These are phyloP conservation scores for Curvularia hawaiiensis DNA, from an alignment of 2,329 filamentous ascomycete species.

Conservation along the genomic window DNA sequence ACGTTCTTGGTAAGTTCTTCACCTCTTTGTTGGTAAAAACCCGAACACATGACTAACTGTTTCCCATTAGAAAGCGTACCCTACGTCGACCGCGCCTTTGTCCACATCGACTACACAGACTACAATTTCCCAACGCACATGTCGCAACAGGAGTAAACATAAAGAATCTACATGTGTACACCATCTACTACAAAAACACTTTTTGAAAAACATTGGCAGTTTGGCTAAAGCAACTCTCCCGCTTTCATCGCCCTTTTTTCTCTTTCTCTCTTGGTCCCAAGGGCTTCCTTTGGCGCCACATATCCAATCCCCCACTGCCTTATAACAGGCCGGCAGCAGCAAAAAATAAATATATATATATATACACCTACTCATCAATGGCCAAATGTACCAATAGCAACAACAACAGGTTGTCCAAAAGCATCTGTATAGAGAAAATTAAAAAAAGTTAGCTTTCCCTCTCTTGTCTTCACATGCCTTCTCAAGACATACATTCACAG, in stretches of 20 bases:
- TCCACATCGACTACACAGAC: conserved; percentile 58
- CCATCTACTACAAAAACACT: background rate
- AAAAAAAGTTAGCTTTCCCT: too few relatives aligned
- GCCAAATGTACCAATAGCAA: background rate
- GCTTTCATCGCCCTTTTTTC: background rate
- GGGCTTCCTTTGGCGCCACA: background rate
- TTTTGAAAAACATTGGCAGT: background rate
- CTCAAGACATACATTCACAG: too few relatives aligned
- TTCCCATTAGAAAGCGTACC: conserved; percentile 67
- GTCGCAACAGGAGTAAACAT: conserved; percentile 51
- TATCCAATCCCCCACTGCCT: background rate
- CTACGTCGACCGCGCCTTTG: conserved; percentile 66
- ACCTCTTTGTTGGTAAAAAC: background rate
- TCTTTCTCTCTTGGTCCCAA: background rate
- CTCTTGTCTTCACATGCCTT: too few relatives aligned
- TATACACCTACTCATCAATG: background rate
- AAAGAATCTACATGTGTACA: background rate
- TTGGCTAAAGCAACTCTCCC: background rate
- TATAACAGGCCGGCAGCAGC: background rate
- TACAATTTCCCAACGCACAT: conserved; percentile 59
- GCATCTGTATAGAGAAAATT: background rate
- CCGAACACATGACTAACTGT: conserved; percentile 15
- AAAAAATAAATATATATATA: background rate
- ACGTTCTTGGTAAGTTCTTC: conserved; percentile 66
- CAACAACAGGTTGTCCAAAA: background rate